Conservation (phyloP, 805 yeast species). For the Kodamaea sagamina region DNA sequence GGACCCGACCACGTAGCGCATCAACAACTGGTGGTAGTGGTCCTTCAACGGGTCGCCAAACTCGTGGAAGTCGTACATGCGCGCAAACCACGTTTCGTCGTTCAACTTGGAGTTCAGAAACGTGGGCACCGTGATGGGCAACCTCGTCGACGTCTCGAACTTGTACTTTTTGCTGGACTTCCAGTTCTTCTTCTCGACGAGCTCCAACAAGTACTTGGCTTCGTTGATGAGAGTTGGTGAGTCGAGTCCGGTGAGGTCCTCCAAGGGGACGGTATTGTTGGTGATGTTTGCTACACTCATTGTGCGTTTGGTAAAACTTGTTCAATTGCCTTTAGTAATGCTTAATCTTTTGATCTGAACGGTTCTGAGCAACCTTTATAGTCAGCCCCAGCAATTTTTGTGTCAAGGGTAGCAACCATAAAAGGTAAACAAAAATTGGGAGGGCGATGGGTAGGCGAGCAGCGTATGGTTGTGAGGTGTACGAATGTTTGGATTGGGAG, state of each 20-base stretch:
- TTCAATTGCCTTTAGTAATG: not conserved
- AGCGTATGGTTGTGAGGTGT: too few species aligned
- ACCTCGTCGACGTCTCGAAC: conserved; percentile 11
- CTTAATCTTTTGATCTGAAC: too few species aligned
- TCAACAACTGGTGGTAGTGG: conserved; percentile 14
- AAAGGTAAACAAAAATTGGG: not conserved
- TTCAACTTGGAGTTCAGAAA: conserved; percentile 15
- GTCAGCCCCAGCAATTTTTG: conserved; percentile 1
- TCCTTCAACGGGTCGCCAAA: conserved; percentile 16
- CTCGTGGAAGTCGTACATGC: conserved; percentile 17
- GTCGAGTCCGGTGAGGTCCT: conserved; percentile 16
- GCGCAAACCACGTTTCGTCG: conserved; percentile 17
- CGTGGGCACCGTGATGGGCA: conserved; percentile 17
- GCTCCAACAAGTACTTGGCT: conserved; percentile 16
- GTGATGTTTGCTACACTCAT: conserved; percentile 17
- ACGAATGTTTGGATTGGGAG: too few species aligned
- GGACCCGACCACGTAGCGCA: conserved; percentile 16
- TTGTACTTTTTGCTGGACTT: conserved; percentile 15
- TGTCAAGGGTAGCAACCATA: conserved; percentile 6
- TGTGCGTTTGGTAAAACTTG: too few species aligned
- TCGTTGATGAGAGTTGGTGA: conserved; percentile 14
- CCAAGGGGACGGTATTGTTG: conserved; percentile 16
- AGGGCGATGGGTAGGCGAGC: not conserved
- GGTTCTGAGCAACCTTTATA: conserved; percentile 7
- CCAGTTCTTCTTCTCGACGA: conserved; percentile 16